Conservation (phyloP, 2,329 filamentous ascomycete genomes). For the Fusarium mundagurra region DNA sequence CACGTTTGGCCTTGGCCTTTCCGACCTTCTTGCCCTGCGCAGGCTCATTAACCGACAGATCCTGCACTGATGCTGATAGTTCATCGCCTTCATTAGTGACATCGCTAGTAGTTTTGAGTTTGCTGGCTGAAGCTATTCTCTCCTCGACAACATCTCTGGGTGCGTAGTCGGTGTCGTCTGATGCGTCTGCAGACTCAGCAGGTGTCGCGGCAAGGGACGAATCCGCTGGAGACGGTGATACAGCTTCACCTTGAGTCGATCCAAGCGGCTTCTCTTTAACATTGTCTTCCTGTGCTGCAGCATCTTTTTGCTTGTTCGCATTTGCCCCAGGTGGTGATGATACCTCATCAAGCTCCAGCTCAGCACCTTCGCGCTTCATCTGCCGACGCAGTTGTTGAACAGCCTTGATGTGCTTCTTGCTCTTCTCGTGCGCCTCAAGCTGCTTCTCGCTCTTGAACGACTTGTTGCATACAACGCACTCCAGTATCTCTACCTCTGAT, state of each 20-base stretch:
- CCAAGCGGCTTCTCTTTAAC: background rate
- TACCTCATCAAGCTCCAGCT: slow-evolving; percentile 59
- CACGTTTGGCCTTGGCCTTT: slow-evolving; percentile 62
- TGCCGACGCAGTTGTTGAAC: slow-evolving; percentile 81
- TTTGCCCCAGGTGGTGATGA: background rate
- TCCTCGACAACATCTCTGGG: slow-evolving; percentile 56
- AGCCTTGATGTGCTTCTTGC: slow-evolving; percentile 94
- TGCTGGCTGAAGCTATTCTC: slow-evolving; percentile 46
- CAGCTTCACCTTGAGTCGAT: background rate
- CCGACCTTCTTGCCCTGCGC: slow-evolving; percentile 54
- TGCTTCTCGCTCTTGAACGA: slow-evolving; percentile 92
- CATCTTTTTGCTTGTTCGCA: background rate
- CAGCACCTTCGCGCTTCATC: slow-evolving; percentile 82
- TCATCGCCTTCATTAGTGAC: slow-evolving; percentile 3
- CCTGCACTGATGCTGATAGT: slow-evolving; percentile 24
- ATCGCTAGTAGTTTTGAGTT: background rate
- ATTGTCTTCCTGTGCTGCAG: background rate
- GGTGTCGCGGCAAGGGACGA: slow-evolving; percentile 1
- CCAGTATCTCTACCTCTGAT: slow-evolving; percentile 68
- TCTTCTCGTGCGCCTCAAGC: slow-evolving; percentile 90
- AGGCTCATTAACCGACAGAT: slow-evolving; percentile 42
- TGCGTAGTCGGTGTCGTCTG: slow-evolving; percentile 57
- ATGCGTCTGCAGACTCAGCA: slow-evolving; percentile 19
- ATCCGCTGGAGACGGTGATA: background rate
- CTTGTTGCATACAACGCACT: slow-evolving; percentile 82